Evolutionary conservation across 2,329 filamentous ascomycete species (phyloP).

Genomic region (Xylaria sp.): DNA sequence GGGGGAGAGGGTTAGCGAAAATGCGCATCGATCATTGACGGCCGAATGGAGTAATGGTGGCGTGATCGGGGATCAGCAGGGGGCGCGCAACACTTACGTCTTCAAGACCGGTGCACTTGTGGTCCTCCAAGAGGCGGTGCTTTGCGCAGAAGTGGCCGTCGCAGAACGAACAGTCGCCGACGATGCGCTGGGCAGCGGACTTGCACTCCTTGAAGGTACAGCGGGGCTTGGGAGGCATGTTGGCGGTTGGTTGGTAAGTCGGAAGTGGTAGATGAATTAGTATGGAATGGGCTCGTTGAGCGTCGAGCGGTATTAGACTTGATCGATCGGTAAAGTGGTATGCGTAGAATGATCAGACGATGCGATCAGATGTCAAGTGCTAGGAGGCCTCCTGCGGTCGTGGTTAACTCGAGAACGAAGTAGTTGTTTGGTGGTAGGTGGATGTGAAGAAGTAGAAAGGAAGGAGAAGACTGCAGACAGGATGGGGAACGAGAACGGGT

Average conservation of each 20-base stretch:
- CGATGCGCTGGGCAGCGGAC: conserved; percentile 81
- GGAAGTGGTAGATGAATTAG: neutral
- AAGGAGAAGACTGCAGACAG: neutral
- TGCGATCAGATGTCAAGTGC: neutral
- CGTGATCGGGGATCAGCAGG: neutral
- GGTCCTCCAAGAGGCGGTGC: conserved; percentile 88
- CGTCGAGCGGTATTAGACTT: neutral
- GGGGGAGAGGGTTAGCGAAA: conserved; percentile 21
- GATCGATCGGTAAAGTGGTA: neutral
- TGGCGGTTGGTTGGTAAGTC: conserved; percentile 32
- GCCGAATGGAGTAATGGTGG: neutral
- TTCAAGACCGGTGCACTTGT: conserved; percentile 88
- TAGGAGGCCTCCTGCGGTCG: neutral
- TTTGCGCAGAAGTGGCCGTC: conserved; percentile 90
- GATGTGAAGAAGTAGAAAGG: neutral
- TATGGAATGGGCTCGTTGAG: neutral
- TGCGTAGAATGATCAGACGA: neutral
- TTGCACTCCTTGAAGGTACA: conserved; percentile 90
- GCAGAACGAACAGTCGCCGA: conserved; percentile 95
- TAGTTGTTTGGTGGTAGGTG: neutral
- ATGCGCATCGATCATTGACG: neutral
- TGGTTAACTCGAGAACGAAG: neutral
- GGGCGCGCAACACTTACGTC: conserved; percentile 54
- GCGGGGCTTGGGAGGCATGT: conserved; percentile 71
- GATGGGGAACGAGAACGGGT: neutral